A percentile compares a stretch with the other conserved stretches of the same genome.
Conservation (phyloP, 345 rosid species). For the Cardamine occulta region DNA sequence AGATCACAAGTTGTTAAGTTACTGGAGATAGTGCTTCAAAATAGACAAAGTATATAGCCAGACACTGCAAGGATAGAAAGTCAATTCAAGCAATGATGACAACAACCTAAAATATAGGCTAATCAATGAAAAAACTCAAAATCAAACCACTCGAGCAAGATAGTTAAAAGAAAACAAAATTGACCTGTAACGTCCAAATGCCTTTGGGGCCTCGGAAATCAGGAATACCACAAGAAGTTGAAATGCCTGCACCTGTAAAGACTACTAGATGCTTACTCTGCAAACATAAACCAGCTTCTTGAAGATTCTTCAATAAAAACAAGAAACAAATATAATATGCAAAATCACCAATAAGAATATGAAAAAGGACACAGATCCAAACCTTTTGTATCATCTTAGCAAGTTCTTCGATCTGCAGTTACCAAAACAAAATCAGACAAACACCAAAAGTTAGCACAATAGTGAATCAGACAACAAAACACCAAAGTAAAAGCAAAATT, state of each 20-base stretch:
- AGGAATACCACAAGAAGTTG: constrained; percentile 98
- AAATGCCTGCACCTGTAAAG: constrained; percentile 98
- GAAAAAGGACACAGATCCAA: constrained; percentile 15
- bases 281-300: constrained; percentile 53
- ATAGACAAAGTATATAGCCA: neutral
- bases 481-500: neutral
- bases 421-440: constrained; percentile 32
- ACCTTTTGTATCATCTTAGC: constrained; percentile 64
- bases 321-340: neutral
- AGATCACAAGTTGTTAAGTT: constrained; percentile 22
- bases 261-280: constrained; percentile 99
- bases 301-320: constrained; percentile 25
- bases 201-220: constrained; percentile 98
- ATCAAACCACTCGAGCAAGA: constrained; percentile 5
- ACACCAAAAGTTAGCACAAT: constrained; percentile 5
- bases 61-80: neutral
- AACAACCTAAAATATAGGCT: neutral
- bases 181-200: constrained; percentile 96
- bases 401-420: constrained; percentile 64
- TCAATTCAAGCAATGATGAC: neutral
- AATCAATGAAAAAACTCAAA: neutral
- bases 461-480: constrained; percentile 17
- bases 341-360: neutral
- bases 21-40: neutral
- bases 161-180: constrained; percentile 1